Conservation (phyloP, 1,284 basidiomycete species). For the Lentinula novae-zelandiae region DNA sequence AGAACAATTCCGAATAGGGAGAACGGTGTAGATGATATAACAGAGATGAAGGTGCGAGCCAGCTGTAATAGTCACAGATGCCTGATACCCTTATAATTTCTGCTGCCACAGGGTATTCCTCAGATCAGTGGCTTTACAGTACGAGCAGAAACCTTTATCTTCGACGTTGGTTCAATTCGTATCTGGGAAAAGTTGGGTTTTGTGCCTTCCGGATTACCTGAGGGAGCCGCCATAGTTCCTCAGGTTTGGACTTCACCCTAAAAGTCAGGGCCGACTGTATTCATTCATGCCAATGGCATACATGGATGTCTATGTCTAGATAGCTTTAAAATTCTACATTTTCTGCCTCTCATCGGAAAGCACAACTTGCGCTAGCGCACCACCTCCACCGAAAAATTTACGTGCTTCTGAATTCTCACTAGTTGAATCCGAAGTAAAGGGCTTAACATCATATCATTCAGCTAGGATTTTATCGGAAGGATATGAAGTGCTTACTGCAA, state of each 20-base stretch:
- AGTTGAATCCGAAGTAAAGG: conserved; percentile 14
- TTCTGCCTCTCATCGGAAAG: neutral
- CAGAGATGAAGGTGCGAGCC: conserved; percentile 15
- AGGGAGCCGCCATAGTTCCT: neutral
- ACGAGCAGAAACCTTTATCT: conserved; percentile 7
- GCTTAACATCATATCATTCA: conserved; percentile 13
- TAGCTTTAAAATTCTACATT: neutral
- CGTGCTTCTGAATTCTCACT: conserved; percentile 22
- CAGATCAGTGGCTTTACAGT: conserved; percentile 16
- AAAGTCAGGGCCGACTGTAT: neutral
- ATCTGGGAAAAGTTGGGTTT: conserved; percentile 12
- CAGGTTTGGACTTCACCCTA: neutral
- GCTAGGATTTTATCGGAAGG: conserved; percentile 8
- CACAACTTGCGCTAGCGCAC: conserved; percentile 4
- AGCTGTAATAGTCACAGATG: too few relatives aligned
- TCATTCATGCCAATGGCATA: too few relatives aligned
- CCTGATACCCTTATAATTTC: neutral
- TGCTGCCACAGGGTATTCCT: conserved; percentile 7
- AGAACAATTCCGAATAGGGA: conserved; percentile 6
- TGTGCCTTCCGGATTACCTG: conserved; percentile 5
- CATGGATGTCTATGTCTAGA: neutral
- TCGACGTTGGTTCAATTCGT: conserved; percentile 11
- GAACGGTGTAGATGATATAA: neutral
- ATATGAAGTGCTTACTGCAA: conserved; percentile 15
- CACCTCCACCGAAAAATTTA: conserved; percentile 28